Percentiles rank a stretch among this genome's conserved stretches.
Evolutionary conservation across 495 filamentous ascomycete species (phyloP).

Genomic region (Apiosordaria backusii): DNA sequence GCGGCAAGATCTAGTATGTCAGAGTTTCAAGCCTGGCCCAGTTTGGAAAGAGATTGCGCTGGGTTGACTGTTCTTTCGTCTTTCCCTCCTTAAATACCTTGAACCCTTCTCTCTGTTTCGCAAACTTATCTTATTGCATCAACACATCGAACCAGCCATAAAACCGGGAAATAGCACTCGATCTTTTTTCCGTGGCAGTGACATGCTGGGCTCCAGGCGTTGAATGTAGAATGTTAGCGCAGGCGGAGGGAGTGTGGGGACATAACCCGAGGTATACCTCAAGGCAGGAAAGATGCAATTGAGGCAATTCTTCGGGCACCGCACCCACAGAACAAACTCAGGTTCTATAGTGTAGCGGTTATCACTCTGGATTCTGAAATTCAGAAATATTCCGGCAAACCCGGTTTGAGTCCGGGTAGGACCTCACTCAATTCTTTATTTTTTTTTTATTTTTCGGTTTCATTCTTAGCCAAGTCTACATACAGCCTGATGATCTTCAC

Average conservation of each 20-base stretch:
- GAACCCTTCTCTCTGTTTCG: too few relatives aligned
- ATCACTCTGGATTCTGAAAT: slow-evolving; percentile 18
- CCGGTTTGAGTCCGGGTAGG: slow-evolving; percentile 37
- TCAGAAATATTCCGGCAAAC: slow-evolving; percentile 27
- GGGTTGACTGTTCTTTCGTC: too few relatives aligned
- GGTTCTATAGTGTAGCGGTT: slow-evolving; percentile 16
- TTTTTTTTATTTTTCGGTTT: not conserved
- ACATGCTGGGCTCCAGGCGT: too few relatives aligned
- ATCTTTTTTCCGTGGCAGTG: too few relatives aligned
- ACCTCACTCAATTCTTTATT: slow-evolving; percentile 14
- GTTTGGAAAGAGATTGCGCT: slow-evolving; percentile 6
- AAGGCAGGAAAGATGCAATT: not conserved
- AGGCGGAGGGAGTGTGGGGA: not conserved
- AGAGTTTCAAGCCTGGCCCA: not conserved
- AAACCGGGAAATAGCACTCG: too few relatives aligned
- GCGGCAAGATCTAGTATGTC: not conserved
- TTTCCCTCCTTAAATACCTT: too few relatives aligned
- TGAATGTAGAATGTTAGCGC: not conserved
- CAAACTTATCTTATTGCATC: too few relatives aligned
- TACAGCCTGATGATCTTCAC: too few relatives aligned
- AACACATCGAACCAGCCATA: too few relatives aligned
- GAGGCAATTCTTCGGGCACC: not conserved
- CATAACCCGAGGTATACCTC: not conserved
- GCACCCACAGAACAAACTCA: not conserved
- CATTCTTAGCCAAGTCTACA: too few relatives aligned